These are phyloP conservation scores for Verruconis gallopava DNA, from an alignment of 2,329 filamentous ascomycete species.

Conservation along the genomic window DNA sequence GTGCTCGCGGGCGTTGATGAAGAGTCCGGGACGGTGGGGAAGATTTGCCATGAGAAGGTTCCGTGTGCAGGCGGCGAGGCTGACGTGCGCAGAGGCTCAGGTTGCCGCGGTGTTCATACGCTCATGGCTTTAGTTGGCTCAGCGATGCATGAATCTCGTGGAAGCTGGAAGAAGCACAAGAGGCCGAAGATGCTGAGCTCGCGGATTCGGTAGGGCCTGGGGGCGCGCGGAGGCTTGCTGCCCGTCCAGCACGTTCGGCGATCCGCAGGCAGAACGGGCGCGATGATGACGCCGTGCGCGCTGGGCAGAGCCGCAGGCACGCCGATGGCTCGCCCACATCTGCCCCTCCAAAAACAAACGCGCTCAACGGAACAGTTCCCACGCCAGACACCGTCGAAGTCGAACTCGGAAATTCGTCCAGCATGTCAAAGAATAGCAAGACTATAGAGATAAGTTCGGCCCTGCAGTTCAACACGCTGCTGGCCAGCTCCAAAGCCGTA, in stretches of 20 bases:
- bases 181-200: too few species aligned
- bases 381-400: too few species aligned
- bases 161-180: neutral
- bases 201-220: too few species aligned
- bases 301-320: neutral
- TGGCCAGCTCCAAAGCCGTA: slow-evolving; percentile 64
- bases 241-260: too few species aligned
- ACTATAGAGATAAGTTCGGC: slow-evolving; percentile 31
- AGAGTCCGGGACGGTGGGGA: slow-evolving; percentile 16
- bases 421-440: slow-evolving; percentile 15
- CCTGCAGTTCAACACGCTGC: slow-evolving; percentile 38
- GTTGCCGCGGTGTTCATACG: too few species aligned
- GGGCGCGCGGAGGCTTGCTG: too few species aligned
- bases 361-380: too few species aligned
- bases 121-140: too few species aligned
- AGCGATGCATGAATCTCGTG: too few species aligned
- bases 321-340: neutral
- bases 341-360: neutral
- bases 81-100: neutral
- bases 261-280: too few species aligned
- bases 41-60: slow-evolving; percentile 5
- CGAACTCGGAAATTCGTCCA: too few species aligned
- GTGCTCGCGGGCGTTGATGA: slow-evolving; percentile 20
- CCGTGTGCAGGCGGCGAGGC: neutral
- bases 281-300: neutral